Evolutionary conservation across 2,329 filamentous ascomycete genomes (phyloP), one percentile per base, ranked within the genome.

Genomic region (Fusarium heterosporum): DNA sequence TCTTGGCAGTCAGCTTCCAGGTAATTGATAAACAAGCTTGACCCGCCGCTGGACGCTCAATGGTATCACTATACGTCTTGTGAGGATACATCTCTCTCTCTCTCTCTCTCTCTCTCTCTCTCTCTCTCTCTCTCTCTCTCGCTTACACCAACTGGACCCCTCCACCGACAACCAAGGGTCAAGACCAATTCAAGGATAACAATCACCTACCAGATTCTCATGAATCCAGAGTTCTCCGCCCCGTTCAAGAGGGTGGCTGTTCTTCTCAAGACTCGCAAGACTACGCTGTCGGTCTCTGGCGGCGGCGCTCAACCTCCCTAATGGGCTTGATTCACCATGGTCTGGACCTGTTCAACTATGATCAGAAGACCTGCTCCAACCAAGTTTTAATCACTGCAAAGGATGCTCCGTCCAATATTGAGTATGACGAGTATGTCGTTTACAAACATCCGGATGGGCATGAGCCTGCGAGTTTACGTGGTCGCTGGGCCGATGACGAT

Each of bases 341-440:
- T 28, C 72, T 77, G 25, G 76, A 79, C 60, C 74, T 79, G 28
- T 79, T 79, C 64, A 77, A 76, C 64, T 79, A 77, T 61, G 77
- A 79, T 66, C 77, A 76, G 45, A 65, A 70, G 34, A 63, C 68
- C 45, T 73, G 76, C 42, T 74, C 76, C 39, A 69, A 68, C n/a
- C 75, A 77, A 48, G 72, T 79, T 41, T 71, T 79, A n/a, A 69
- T 79, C 43, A 73, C 67, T 8, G 69, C 73, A 11, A 63, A 73
- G 6, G 66, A 68, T 6, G 65, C 72, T 8, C 67, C 66, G 32
- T 79, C 77, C 22, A 75, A 76, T 50, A 70, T 78, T 29, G 78
- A 76, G 50, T 79, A 78, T 36, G 78, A 79, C 32, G 78, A 79
- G 66, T 79, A 78, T 46, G 78, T 78, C 25, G 77, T 78, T 39